phyloP scores from a whole-genome alignment of 139 green algal species.

The Picochlorum sp. region DNA sequence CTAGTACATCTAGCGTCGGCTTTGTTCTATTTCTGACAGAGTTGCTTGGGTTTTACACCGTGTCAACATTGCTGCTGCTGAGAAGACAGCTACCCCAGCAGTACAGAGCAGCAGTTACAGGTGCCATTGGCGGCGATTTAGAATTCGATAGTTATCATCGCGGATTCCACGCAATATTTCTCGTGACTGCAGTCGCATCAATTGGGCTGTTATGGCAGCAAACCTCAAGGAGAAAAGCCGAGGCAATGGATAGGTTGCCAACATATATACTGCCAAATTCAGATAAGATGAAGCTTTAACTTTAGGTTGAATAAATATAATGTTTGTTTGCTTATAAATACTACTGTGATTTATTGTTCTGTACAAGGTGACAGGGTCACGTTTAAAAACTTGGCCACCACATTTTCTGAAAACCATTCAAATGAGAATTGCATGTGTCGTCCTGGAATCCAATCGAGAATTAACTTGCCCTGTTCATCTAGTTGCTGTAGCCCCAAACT shows the following conservation, averaged over 20 bases:
- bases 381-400: constrained; percentile 34
- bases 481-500: constrained; percentile 55
- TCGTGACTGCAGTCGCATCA: constrained; percentile 8
- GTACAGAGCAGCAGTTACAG: constrained; percentile 48
- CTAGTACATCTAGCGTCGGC: constrained; percentile 28
- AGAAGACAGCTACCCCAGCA: constrained; percentile 57
- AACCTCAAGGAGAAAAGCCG: constrained; percentile 3
- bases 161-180: constrained; percentile 24
- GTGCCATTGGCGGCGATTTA: constrained; percentile 61
- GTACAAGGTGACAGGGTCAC: background rate
- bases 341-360: too few relatives aligned
- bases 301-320: too few relatives aligned
- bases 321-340: too few relatives aligned
- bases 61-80: constrained; percentile 75
- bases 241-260: constrained; percentile 5
- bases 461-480: constrained; percentile 41
- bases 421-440: constrained; percentile 74
- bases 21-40: constrained; percentile 67
- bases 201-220: constrained; percentile 30
- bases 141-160: constrained; percentile 77
- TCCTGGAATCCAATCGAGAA: constrained; percentile 26
- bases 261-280: background rate
- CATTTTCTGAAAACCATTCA: constrained; percentile 49
- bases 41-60: constrained; percentile 68
- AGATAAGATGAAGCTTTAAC: background rate